Evolutionary conservation across 495 filamentous ascomycete species (phyloP).

Genomic region (Tuber melanosporum): DNA sequence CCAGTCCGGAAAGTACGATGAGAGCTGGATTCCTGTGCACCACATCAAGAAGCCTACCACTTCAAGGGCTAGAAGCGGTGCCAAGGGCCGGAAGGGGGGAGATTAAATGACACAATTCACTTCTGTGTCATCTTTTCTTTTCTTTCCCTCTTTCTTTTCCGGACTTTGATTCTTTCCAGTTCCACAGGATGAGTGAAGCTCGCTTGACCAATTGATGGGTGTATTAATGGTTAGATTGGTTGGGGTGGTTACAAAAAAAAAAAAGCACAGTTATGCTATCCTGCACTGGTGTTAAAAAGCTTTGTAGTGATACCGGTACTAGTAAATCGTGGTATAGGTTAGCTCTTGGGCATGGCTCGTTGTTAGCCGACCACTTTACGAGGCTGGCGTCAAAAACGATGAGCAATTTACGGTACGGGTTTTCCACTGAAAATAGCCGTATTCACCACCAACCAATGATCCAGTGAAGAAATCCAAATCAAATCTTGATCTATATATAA

Average conservation of each 20-base stretch:
- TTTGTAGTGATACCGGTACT: background rate
- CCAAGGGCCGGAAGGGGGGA: constrained; percentile 21
- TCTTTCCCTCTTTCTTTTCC: background rate
- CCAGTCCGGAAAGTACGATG: constrained; percentile 56
- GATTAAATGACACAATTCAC: constrained; percentile 4
- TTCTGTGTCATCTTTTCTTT: background rate
- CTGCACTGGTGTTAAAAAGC: background rate
- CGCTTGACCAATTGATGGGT: background rate
- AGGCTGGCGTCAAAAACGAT: too few species aligned
- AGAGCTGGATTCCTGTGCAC: constrained; percentile 89
- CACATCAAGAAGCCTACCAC: constrained; percentile 72
- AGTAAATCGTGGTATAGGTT: background rate
- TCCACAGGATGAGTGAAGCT: background rate
- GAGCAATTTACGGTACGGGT: too few species aligned
- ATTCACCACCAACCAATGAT: too few species aligned
- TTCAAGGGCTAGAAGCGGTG: constrained; percentile 19
- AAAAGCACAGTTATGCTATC: background rate
- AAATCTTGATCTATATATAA: too few species aligned
- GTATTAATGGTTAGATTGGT: background rate
- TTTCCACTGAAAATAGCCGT: too few species aligned
- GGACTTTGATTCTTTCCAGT: background rate
- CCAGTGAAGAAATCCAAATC: too few species aligned
- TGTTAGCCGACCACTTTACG: background rate
- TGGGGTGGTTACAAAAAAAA: background rate
- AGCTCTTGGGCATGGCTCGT: background rate